Conservation (phyloP, 2,329 filamentous ascomycete species). For the Microascus cirrosus region DNA sequence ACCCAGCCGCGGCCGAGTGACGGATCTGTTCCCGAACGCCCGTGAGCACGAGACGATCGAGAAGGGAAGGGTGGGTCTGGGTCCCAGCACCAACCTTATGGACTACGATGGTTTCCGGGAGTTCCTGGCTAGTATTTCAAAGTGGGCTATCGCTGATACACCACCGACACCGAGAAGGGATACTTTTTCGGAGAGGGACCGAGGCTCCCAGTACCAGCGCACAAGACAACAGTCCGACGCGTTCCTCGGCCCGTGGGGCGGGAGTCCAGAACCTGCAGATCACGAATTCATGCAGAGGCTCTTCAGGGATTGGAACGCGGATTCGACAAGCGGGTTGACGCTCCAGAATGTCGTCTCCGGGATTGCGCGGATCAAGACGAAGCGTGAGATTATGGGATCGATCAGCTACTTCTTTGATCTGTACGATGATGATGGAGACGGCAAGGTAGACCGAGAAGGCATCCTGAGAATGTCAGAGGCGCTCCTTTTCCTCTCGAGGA, state of each 20-base stretch:
- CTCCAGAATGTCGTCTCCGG: constrained; percentile 89
- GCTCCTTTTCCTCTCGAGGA: constrained; percentile 78
- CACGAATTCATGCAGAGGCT: constrained; percentile 89
- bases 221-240: constrained; percentile 27
- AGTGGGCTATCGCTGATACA: constrained; percentile 87
- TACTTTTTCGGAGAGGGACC: constrained; percentile 36
- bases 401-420: constrained; percentile 98
- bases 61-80: constrained; percentile 77
- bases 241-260: constrained; percentile 38
- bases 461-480: constrained; percentile 93
- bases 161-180: constrained; percentile 47
- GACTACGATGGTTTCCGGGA: constrained; percentile 95
- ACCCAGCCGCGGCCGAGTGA: constrained; percentile 38
- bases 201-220: constrained; percentile 45
- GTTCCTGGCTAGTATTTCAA: constrained; percentile 79
- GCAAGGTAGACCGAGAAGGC: constrained; percentile 86
- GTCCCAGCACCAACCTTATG: constrained; percentile 86
- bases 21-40: constrained; percentile 26
- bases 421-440: constrained; percentile 87
- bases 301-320: constrained; percentile 80
- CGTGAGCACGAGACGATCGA: constrained; percentile 41
- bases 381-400: constrained; percentile 90
- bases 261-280: constrained; percentile 62
- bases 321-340: constrained; percentile 65
- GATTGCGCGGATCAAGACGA: constrained; percentile 83